These are phyloP conservation scores for Penicillium sp. DNA, from an alignment of 2,329 filamentous ascomycete genomes.

Conservation along the genomic window DNA sequence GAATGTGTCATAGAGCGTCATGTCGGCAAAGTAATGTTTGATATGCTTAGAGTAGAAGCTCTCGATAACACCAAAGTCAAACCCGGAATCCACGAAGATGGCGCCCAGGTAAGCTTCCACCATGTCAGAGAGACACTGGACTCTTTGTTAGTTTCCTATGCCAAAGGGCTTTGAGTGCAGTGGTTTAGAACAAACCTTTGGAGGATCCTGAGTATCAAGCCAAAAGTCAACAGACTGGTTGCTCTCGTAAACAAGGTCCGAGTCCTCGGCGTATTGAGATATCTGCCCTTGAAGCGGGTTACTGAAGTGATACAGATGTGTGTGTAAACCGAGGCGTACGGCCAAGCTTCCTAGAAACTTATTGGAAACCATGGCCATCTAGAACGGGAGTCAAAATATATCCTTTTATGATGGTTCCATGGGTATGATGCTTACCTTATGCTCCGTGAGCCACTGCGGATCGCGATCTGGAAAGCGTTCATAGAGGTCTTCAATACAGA, in stretches of 20 bases:
- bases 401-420: neutral
- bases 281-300: constrained; percentile 42
- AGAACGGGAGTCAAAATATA: neutral
- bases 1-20: constrained; percentile 81
- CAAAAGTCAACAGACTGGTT: constrained; percentile 39
- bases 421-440: constrained; percentile 57
- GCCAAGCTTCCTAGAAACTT: constrained; percentile 83
- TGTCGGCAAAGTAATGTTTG: constrained; percentile 75
- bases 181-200: constrained; percentile 32
- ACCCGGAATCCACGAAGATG: constrained; percentile 83
- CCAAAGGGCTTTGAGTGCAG: neutral
- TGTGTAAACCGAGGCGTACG: constrained; percentile 73
- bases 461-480: constrained; percentile 71
- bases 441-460: constrained; percentile 95
- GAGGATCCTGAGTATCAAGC: constrained; percentile 38
- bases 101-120: constrained; percentile 87
- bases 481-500: constrained; percentile 78
- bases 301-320: constrained; percentile 57
- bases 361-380: constrained; percentile 97
- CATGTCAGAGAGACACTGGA: constrained; percentile 71
- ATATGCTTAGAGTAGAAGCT: constrained; percentile 74
- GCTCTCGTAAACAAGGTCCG: constrained; percentile 30
- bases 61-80: constrained; percentile 69
- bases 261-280: constrained; percentile 44
- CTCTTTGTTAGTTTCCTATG: constrained; percentile 16